Conservation (phyloP, 2,329 filamentous ascomycete species). For the Plectosphaerella cucumerina region DNA sequence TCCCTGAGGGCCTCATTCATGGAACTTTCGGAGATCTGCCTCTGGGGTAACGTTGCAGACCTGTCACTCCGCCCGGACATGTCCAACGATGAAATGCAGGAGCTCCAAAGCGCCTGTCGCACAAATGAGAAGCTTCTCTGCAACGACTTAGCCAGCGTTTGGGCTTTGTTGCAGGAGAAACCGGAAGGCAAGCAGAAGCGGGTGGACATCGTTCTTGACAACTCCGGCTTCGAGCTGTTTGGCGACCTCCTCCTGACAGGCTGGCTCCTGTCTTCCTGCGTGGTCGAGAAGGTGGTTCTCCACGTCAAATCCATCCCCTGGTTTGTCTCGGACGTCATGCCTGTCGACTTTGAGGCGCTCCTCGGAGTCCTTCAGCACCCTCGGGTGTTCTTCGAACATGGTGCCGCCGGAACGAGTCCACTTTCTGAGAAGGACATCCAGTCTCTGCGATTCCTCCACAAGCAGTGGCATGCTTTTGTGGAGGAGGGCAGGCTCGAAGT, state of each 20-base stretch:
- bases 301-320: slow-evolving; percentile 94
- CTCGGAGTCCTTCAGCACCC: slow-evolving; percentile 75
- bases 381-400: slow-evolving; percentile 70
- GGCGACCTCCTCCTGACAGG: slow-evolving; percentile 90
- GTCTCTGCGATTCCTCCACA: slow-evolving; percentile 71
- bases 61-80: too few relatives aligned
- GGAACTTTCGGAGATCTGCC: too few relatives aligned
- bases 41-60: too few relatives aligned
- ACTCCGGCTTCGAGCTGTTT: slow-evolving; percentile 93
- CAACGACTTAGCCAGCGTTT: slow-evolving; percentile 74
- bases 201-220: slow-evolving; percentile 92
- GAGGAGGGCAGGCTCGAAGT: slow-evolving; percentile 77
- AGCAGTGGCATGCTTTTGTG: slow-evolving; percentile 74
- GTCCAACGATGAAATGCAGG: slow-evolving; percentile 77
- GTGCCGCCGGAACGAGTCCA: slow-evolving; percentile 51
- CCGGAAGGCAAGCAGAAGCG: slow-evolving; percentile 60
- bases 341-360: slow-evolving; percentile 75
- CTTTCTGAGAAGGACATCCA: slow-evolving; percentile 63
- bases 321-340: slow-evolving; percentile 95
- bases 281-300: slow-evolving; percentile 81
- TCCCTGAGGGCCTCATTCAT: too few relatives aligned
- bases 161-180: slow-evolving; percentile 60
- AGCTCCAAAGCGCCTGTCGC: slow-evolving; percentile 88
- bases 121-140: slow-evolving; percentile 87
- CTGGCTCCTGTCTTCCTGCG: slow-evolving; percentile 78